Evolutionary conservation across 2,329 filamentous ascomycete species (phyloP), one percentile per base, ranked within the genome.

Genomic region (Xenosphaeropsis pyriputrescens): DNA sequence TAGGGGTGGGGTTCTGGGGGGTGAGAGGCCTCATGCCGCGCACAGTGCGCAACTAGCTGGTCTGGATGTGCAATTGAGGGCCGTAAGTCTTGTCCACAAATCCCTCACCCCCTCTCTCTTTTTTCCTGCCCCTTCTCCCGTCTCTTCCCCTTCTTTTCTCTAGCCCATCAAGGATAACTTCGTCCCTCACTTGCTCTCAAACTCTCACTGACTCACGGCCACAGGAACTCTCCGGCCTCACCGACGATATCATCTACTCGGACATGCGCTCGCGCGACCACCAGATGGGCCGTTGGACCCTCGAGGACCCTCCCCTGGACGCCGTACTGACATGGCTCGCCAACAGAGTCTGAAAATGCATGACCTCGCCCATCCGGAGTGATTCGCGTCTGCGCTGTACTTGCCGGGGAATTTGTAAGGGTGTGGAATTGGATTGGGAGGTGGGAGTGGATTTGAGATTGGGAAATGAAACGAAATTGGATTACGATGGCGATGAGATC

Each of bases 211-310:
- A 11, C 22, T 26, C 7, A 26, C 22, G 12, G 22, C 8, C 29
- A 11, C 39, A 74, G 75, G 73, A 78, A 48, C 61, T 79, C 34
- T 58, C 65, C 22, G 59, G 59, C 30, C 67, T 78, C 46, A 73
- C 66, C 31, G 74, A 79, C 53, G 70, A 78, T 38, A 50, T 56
- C 29, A 62, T 79, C 42, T 78, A 78, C 53, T 53, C 58, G 34
- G 63, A 75, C 41, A 62, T 78, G 39, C 63, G 66, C 43, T 52
- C 58, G 29, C 65, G 65, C 15, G 74, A 79, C 50, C 56, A 65
- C 18, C 50, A 55, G 39, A 64, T 70, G 56, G 70, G 70, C 50
- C 70, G 72, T 57, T 79, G 74, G 74, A 74, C 66, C 47, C 35
- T 29, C 12, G 35, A 36, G 17, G 35, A 36, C 22, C 35, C 35